Conservation (phyloP, 352 stramenopile species). For the Stephanocyclus meneghinianus region DNA sequence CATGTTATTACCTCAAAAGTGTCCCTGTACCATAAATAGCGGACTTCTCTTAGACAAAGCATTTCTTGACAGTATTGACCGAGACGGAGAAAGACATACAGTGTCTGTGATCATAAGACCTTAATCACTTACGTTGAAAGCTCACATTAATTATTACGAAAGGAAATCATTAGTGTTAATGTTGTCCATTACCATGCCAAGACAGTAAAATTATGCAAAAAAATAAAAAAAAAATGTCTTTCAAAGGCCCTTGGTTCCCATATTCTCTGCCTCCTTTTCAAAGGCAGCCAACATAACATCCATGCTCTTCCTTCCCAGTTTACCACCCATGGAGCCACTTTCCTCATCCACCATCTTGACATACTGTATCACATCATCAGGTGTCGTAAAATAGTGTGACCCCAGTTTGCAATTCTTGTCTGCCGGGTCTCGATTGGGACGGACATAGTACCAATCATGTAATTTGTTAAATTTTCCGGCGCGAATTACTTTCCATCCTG, state of each 20-base stretch:
- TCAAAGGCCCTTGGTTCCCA: neutral
- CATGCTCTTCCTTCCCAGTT: slow-evolving; percentile 25
- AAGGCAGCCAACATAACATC: slow-evolving; percentile 33
- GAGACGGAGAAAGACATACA: too few species aligned
- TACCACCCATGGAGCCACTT: neutral
- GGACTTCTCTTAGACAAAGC: too few species aligned
- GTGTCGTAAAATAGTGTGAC: slow-evolving; percentile 29
- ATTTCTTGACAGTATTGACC: too few species aligned
- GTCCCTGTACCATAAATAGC: too few species aligned
- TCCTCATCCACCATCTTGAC: slow-evolving; percentile 18
- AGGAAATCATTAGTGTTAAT: neutral
- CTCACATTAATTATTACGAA: neutral
- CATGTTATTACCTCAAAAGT: too few species aligned
- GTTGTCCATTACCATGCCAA: too few species aligned
- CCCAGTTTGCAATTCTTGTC: slow-evolving; percentile 23
- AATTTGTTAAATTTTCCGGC: slow-evolving; percentile 26
- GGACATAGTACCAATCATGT: slow-evolving; percentile 46
- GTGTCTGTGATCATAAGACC: too few species aligned
- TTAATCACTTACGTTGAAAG: too few species aligned
- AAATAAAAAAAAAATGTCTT: neutral
- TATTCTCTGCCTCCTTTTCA: slow-evolving; percentile 26
- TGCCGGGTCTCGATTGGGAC: slow-evolving; percentile 19
- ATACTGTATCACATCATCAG: slow-evolving; percentile 29
- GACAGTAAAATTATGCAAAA: neutral
- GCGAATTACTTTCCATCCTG: slow-evolving; percentile 29